Conservation (phyloP, 176 grass and related monocot species). For the Carex kokanica region DNA sequence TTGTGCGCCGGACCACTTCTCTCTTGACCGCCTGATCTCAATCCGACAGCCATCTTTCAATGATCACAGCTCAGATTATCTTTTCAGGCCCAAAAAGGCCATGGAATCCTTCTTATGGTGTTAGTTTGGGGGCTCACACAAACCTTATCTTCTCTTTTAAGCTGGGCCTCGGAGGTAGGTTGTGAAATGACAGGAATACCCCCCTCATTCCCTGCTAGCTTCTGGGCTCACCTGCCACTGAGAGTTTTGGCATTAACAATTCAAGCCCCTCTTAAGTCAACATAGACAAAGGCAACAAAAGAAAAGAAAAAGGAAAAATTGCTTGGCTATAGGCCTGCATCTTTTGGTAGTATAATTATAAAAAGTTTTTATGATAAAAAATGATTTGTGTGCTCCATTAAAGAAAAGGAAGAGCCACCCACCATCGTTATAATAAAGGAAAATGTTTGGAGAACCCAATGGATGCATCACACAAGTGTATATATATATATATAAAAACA, state of each 20-base stretch:
- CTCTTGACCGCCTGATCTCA: conserved; percentile 27
- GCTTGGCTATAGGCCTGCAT: conserved; percentile 18
- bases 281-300: conserved; percentile 33
- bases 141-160: conserved; percentile 49
- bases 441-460: conserved; percentile 22
- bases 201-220: conserved; percentile 2
- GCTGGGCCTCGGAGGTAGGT: conserved; percentile 26
- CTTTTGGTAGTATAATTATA: conserved; percentile 20
- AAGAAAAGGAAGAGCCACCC: conserved; percentile 31
- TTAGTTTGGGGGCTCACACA: conserved; percentile 36
- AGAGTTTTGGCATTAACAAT: conserved; percentile 27
- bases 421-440: conserved; percentile 29
- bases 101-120: conserved; percentile 30
- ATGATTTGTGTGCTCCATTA: conserved; percentile 21
- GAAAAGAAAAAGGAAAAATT: conserved; percentile 9
- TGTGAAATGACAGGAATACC: conserved; percentile 29
- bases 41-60: conserved; percentile 32
- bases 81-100: conserved; percentile 29
- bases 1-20: conserved; percentile 37
- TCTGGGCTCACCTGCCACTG: conserved; percentile 28
- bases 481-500: not conserved
- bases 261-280: conserved; percentile 37
- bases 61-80: conserved; percentile 16
- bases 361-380: conserved; percentile 21
- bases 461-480: not conserved